Base-by-base conservation (phyloP, 768 basidiomycete genomes). In the Suillus ampliporus region DNA sequence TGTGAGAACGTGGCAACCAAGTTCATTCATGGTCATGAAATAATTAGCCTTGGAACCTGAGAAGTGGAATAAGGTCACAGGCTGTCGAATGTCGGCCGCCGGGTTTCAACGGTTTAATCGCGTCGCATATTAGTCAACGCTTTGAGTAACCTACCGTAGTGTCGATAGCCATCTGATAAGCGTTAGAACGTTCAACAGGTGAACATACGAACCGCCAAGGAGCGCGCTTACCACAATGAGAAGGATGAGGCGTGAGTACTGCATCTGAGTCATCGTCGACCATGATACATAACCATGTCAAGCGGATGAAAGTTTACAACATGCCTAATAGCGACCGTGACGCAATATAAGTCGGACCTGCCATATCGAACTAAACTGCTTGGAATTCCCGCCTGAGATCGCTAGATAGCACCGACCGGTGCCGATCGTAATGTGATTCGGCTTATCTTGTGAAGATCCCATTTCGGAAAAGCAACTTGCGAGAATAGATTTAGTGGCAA, bases 1-100 rank as follows among this genome's bases (percentile, higher is more conserved):
- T 56, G 54, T 56, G 54, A 56, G 54, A 56, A 56, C 17, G 11
- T 56, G 26, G 54, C 17, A 56, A 56, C 54, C 54, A 40, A 56
- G 17, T 19, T 23, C 53, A 47, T 47, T 13, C 13, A 13, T 47
- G 26, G 14, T 48, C 15, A 26, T 54, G 35, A 37, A 23, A 21
- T 35, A 17, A 17, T 38, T 26, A 56, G 5, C 23, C 35, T 21
- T 44, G 43, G 21, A n/a, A n/a, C 44, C 44, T 54, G 53, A 35
- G 37, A 54, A 54, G n/a, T 9, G 15, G 8, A 54, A 38, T 23
- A 37, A 56, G 9, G 37, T 56, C 54, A 56, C 54, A 56, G 53
- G 37, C 51, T 53, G 28, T 50, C 21, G 7, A 50, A 31, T 17
- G 21, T 52, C 21, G 54, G 23, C 54, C 6, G 19, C 19, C 43